phyloP scores from a whole-genome alignment of 768 basidiomycete genomes.

The Brasilioporus rufonigricans region DNA sequence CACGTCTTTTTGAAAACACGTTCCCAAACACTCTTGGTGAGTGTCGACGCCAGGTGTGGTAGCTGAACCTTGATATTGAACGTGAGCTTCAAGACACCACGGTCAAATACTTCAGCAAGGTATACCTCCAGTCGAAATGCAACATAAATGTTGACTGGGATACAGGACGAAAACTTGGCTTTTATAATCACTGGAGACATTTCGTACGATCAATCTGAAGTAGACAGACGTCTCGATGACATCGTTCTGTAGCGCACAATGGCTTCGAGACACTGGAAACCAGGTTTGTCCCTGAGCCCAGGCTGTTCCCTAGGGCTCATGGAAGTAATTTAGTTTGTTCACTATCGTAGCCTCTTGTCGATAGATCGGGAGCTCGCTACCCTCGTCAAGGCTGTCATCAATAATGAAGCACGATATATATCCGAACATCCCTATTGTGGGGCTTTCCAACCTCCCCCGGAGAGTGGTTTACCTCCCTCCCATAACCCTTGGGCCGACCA shows the following conservation, averaged over 20 bases:
- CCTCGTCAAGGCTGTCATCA: constrained; percentile 78
- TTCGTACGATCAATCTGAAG: constrained; percentile 47
- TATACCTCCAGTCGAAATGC: constrained; percentile 19
- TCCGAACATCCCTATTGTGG: constrained; percentile 76
- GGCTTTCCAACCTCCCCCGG: constrained; percentile 77
- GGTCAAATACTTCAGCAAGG: constrained; percentile 70
- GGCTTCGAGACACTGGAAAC: constrained; percentile 81
- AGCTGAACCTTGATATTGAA: neutral
- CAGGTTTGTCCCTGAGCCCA: constrained; percentile 43
- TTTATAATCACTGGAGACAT: constrained; percentile 85
- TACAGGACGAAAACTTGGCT: constrained; percentile 64
- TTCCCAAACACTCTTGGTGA: constrained; percentile 79
- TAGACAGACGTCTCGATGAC: constrained; percentile 5
- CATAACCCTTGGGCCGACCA: constrained; percentile 68
- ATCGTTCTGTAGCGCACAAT: constrained; percentile 57
- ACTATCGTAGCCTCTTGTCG: constrained; percentile 59
- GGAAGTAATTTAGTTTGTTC: constrained; percentile 52
- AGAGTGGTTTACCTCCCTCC: constrained; percentile 62
- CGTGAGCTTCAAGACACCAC: constrained; percentile 57
- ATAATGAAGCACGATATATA: constrained; percentile 75
- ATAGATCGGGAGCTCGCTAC: constrained; percentile 57
- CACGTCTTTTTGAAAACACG: constrained; percentile 77
- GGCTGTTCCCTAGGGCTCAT: neutral
- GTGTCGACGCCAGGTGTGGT: constrained; percentile 13
- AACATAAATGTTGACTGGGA: constrained; percentile 4